Evolutionary conservation across 2,329 filamentous ascomycete species (phyloP).

Genomic region (Fusarium sp.): DNA sequence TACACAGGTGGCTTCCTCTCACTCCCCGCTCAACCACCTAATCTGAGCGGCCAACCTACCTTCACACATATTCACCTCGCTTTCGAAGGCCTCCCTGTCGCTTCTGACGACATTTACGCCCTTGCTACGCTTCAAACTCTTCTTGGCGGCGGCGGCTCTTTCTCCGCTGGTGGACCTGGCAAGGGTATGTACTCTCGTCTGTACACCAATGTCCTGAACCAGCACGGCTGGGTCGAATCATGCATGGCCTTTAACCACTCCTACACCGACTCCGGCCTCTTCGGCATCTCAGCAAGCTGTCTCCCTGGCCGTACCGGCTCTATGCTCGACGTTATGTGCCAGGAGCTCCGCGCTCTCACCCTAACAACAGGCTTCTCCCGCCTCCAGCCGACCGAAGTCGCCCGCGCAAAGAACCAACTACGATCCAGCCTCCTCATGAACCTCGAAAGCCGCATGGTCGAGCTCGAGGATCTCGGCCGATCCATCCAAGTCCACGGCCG

Average conservation of each 20-base stretch:
- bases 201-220: slow-evolving; percentile 97
- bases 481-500: slow-evolving; percentile 97
- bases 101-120: slow-evolving; percentile 93
- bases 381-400: slow-evolving; percentile 82
- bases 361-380: slow-evolving; percentile 79
- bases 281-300: slow-evolving; percentile 92
- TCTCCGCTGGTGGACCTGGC: slow-evolving; percentile 94
- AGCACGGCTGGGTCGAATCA: slow-evolving; percentile 96
- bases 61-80: slow-evolving; percentile 95
- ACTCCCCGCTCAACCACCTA: slow-evolving; percentile 82
- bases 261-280: slow-evolving; percentile 95
- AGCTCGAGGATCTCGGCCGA: slow-evolving; percentile 93
- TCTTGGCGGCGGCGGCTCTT: slow-evolving; percentile 94
- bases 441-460: slow-evolving; percentile 95
- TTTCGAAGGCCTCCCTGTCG: slow-evolving; percentile 94
- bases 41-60: slow-evolving; percentile 77
- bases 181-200: slow-evolving; percentile 99
- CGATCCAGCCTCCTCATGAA: slow-evolving; percentile 95
- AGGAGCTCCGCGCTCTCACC: slow-evolving; percentile 83
- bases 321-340: slow-evolving; percentile 97
- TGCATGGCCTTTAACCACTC: slow-evolving; percentile 98
- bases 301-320: slow-evolving; percentile 79
- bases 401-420: slow-evolving; percentile 96
- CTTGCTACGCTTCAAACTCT: slow-evolving; percentile 95
- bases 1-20: slow-evolving; percentile 96